Evolutionary conservation across 1,139 yeast genomes (phyloP).

Genomic region (Arxiozyma heterogenica): DNA sequence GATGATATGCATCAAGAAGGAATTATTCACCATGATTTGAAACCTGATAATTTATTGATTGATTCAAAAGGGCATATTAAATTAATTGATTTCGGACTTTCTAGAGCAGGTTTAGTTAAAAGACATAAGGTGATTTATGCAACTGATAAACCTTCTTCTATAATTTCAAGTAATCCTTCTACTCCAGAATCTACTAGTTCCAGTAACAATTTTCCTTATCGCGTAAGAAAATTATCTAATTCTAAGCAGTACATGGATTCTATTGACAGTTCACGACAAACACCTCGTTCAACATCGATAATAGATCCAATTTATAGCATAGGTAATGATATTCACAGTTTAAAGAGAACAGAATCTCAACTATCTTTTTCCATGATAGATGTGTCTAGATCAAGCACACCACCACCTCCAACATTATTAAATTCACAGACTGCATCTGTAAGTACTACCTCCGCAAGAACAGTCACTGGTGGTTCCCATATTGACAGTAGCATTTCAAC

Average conservation of each 20-base stretch:
- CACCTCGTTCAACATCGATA: neutral
- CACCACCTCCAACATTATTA: constrained; percentile 19
- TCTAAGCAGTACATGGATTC: constrained; percentile 15
- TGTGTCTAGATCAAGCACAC: constrained; percentile 25
- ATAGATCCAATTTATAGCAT: neutral
- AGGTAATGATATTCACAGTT: constrained; percentile 31
- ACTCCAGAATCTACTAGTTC: constrained; percentile 3
- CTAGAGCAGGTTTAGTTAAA: constrained; percentile 80
- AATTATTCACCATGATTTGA: constrained; percentile 87
- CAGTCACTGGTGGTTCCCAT: neutral
- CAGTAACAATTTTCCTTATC: constrained; percentile 2
- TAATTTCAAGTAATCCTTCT: constrained; percentile 1
- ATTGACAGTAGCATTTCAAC: neutral
- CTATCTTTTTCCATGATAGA: constrained; percentile 24
- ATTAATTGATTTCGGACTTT: constrained; percentile 88
- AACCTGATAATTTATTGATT: constrained; percentile 87
- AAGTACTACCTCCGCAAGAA: neutral
- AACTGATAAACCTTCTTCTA: neutral
- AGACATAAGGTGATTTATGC: constrained; percentile 42
- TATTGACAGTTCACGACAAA: constrained; percentile 2
- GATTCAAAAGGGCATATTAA: constrained; percentile 84
- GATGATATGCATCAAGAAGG: constrained; percentile 82
- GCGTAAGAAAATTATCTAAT: constrained; percentile 27
- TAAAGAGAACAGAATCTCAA: constrained; percentile 27
- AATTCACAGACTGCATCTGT: neutral